These are phyloP conservation scores for Debaryomyces fabryi DNA, from an alignment of 1,139 yeast genomes.

Conservation along the genomic window DNA sequence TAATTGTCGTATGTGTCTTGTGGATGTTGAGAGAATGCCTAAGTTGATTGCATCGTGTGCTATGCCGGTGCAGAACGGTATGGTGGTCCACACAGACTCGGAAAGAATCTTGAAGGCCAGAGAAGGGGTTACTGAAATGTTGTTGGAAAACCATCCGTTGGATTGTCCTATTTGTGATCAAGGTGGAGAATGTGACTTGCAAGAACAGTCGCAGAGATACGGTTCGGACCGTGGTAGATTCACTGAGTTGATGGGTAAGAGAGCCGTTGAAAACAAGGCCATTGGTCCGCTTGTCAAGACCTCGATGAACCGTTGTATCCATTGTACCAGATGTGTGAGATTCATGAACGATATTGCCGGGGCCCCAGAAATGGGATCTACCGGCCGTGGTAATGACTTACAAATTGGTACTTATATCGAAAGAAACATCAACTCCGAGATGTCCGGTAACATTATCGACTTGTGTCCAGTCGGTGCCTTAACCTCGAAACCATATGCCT, in stretches of 20 bases:
- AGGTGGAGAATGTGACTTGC: constrained; percentile 94
- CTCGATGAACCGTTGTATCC: constrained; percentile 91
- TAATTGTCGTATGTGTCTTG: constrained; percentile 92
- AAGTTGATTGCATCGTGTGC: constrained; percentile 92
- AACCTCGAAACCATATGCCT: constrained; percentile 87
- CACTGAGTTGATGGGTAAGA: constrained; percentile 77
- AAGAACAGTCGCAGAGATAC: constrained; percentile 82
- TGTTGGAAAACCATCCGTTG: constrained; percentile 86
- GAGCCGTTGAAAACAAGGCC: constrained; percentile 90
- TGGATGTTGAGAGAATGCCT: constrained; percentile 88
- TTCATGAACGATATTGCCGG: constrained; percentile 92
- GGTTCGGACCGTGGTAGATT: constrained; percentile 89
- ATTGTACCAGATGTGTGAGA: constrained; percentile 90
- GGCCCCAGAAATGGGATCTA: constrained; percentile 86
- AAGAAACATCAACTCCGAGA: constrained; percentile 80
- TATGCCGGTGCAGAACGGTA: constrained; percentile 86
- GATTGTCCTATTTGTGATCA: constrained; percentile 95
- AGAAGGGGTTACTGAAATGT: constrained; percentile 90
- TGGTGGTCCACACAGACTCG: constrained; percentile 82
- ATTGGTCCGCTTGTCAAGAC: constrained; percentile 90
- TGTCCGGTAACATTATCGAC: constrained; percentile 87
- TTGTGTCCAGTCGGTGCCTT: constrained; percentile 93
- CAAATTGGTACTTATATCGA: constrained; percentile 90
- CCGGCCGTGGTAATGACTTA: constrained; percentile 91
- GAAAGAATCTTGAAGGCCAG: constrained; percentile 84